Conservation (phyloP, 371 early-diverging fungal species). For the Mycotypha africana region DNA sequence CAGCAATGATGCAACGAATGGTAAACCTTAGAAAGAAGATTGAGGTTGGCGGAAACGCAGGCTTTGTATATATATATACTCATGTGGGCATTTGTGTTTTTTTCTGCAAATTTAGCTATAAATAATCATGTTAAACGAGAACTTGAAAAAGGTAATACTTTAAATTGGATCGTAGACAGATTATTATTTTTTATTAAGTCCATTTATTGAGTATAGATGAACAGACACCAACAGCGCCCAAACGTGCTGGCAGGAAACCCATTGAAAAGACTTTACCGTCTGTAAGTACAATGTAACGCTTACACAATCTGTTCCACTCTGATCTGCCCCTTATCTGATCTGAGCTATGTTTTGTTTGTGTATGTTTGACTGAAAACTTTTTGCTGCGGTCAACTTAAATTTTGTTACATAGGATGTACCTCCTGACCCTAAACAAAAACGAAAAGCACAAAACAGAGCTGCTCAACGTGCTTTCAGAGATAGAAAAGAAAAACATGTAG, state of each 20-base stretch:
- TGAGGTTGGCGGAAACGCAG: no score
- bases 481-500: constrained; percentile 65
- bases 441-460: constrained; percentile 75
- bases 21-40: neutral
- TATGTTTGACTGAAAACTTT: no score
- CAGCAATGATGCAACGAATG: neutral
- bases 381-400: no score
- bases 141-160: constrained; percentile 13
- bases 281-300: constrained; percentile 11
- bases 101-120: neutral
- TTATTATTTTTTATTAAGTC: no score
- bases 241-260: constrained; percentile 36
- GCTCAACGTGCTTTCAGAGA: constrained; percentile 78
- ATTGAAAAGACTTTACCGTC: constrained; percentile 20
- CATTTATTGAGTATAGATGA: constrained; percentile 11
- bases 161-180: neutral
- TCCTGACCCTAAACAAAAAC: constrained; percentile 51
- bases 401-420: constrained; percentile 5
- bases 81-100: neutral
- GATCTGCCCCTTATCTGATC: no score
- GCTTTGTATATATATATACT: no score
- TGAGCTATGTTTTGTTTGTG: no score
- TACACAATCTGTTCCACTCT: no score
- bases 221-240: constrained; percentile 16
- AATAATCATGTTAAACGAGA: constrained; percentile 6